Evolutionary conservation across 768 basidiomycete species (phyloP).

Genomic region (Serendipita sp.): DNA sequence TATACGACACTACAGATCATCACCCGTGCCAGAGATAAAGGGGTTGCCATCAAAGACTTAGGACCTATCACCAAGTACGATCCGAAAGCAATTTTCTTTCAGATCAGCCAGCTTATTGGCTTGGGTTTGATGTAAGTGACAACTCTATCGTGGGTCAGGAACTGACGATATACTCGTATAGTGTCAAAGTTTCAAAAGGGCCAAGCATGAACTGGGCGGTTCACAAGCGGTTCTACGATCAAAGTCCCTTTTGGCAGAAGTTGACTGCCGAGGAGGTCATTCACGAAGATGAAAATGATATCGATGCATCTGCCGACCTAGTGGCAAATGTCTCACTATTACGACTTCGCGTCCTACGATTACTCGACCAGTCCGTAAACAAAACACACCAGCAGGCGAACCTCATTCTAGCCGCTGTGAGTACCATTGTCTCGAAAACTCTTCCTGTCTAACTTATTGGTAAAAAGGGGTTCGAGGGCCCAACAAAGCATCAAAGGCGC

Average conservation of each 20-base stretch:
- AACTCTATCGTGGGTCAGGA: slow-evolving; percentile 13
- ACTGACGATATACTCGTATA: slow-evolving; percentile 11
- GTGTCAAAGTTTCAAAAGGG: slow-evolving; percentile 50
- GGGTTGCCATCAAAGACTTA: slow-evolving; percentile 63
- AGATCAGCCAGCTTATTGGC: slow-evolving; percentile 58
- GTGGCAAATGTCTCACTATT: slow-evolving; percentile 60
- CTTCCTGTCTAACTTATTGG: neutral
- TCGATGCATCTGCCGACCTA: slow-evolving; percentile 12
- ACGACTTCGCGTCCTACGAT: slow-evolving; percentile 47
- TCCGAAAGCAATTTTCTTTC: slow-evolving; percentile 80
- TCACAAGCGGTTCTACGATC: slow-evolving; percentile 72
- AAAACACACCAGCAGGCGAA: slow-evolving; percentile 59
- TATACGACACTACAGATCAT: slow-evolving; percentile 73
- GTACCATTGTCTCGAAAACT: slow-evolving; percentile 17
- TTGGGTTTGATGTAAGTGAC: slow-evolving; percentile 52
- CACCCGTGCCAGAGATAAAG: slow-evolving; percentile 62
- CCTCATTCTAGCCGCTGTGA: slow-evolving; percentile 59
- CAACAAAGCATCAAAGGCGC: slow-evolving; percentile 62
- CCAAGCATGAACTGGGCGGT: slow-evolving; percentile 65
- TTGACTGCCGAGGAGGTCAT: slow-evolving; percentile 26
- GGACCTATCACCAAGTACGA: slow-evolving; percentile 69
- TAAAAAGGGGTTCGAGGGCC: slow-evolving; percentile 54
- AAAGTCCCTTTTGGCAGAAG: slow-evolving; percentile 57
- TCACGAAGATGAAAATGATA: slow-evolving; percentile 22
- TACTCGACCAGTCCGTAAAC: slow-evolving; percentile 56